Conservation (phyloP, 2,329 filamentous ascomycete genomes). For the Phyllosticta paracitricarpa region DNA sequence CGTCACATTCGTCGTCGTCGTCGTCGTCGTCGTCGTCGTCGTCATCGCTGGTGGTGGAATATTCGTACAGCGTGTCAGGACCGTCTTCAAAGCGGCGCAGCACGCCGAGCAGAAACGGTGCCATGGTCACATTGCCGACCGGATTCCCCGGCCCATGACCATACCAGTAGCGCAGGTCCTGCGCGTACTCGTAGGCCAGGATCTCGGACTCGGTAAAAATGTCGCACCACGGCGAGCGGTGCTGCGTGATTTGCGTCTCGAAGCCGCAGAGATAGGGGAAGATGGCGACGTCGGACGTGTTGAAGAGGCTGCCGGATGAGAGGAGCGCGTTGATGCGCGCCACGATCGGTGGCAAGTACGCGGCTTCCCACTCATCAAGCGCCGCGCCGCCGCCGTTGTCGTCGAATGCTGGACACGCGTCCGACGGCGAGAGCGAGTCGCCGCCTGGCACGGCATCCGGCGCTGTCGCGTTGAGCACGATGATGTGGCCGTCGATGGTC, state of each 20-base stretch:
- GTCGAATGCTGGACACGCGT: conserved; percentile 50
- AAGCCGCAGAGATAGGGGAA: conserved; percentile 64
- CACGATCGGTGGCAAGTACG: conserved; percentile 45
- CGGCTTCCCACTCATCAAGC: conserved; percentile 38
- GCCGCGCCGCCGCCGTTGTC: conserved; percentile 43
- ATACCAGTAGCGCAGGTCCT: conserved; percentile 61
- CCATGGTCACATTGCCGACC: conserved; percentile 49
- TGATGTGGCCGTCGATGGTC: conserved; percentile 43
- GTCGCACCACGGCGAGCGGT: conserved; percentile 49
- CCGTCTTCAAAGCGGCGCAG: conserved; percentile 44
- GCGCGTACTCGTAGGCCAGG: conserved; percentile 54
- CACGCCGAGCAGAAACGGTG: conserved; percentile 48
- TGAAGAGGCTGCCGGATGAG: conserved; percentile 45
- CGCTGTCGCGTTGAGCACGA: conserved; percentile 49
- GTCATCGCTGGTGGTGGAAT: conserved; percentile 20
- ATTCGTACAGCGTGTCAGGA: conserved; percentile 39
- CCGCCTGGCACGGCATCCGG: conserved; percentile 39
- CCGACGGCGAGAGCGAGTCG: conserved; percentile 53
- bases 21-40: neutral
- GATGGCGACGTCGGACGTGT: conserved; percentile 42
- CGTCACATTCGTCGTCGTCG: neutral
- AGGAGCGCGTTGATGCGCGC: conserved; percentile 46
- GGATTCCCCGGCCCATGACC: conserved; percentile 49
- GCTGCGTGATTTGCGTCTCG: conserved; percentile 56
- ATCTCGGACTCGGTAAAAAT: conserved; percentile 54